Percentiles rank a stretch among this genome's conserved stretches.
phyloP scores from a whole-genome alignment of 768 basidiomycete genomes.

The Leucosporidium yakuticum region DNA sequence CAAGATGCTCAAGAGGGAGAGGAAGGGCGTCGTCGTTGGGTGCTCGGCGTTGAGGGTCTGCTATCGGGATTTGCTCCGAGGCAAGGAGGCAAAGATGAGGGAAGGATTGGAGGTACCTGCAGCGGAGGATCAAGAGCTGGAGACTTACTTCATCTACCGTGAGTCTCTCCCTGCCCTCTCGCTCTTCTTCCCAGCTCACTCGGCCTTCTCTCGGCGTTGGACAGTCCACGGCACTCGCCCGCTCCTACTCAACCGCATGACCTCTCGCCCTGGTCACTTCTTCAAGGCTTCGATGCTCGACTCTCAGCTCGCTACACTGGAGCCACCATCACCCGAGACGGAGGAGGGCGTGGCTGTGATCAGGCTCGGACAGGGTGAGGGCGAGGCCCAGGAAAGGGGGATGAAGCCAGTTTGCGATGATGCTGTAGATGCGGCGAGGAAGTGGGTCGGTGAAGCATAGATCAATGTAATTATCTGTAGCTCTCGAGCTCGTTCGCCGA shows the following conservation, averaged over 20 bases:
- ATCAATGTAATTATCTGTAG: background rate
- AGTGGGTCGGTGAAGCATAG: background rate
- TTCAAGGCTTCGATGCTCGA: constrained; percentile 79
- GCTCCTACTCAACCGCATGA: constrained; percentile 60
- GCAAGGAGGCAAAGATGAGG: constrained; percentile 42
- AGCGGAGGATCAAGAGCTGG: constrained; percentile 41
- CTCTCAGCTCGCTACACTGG: constrained; percentile 62
- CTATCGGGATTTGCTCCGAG: constrained; percentile 78
- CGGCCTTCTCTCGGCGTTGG: background rate
- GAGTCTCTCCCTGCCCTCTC: constrained; percentile 4
- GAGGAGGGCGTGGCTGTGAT: constrained; percentile 29
- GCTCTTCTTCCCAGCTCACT: background rate
- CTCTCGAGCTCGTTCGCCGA: no score
- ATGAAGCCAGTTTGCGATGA: constrained; percentile 15
- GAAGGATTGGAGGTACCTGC: constrained; percentile 10
- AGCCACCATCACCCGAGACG: background rate
- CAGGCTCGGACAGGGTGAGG: constrained; percentile 17
- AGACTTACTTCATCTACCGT: constrained; percentile 72
- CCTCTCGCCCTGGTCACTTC: constrained; percentile 63
- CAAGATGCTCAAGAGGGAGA: constrained; percentile 17
- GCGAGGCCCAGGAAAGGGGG: constrained; percentile 18
- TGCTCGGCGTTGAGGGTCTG: constrained; percentile 76
- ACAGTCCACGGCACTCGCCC: constrained; percentile 56
- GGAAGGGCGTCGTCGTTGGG: constrained; percentile 65
- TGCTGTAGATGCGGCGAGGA: background rate